These are phyloP conservation scores for Ustilago esculenta DNA, from an alignment of 1,284 basidiomycete genomes.

Conservation along the genomic window DNA sequence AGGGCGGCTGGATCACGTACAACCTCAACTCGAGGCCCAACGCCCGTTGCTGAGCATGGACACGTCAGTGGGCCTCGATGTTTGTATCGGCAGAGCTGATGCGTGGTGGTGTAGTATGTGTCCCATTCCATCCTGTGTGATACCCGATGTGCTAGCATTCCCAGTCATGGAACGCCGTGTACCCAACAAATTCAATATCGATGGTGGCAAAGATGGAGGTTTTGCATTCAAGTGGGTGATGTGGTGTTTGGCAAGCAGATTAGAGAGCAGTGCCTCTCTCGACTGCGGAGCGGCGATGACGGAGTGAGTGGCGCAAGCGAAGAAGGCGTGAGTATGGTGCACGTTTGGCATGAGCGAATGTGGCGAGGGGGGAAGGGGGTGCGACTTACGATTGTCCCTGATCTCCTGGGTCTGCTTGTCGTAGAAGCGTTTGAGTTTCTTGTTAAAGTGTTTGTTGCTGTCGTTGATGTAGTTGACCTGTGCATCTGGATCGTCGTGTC, in stretches of 20 bases:
- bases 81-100: no score
- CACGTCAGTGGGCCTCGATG: no score
- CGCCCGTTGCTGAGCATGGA: conserved; percentile 43
- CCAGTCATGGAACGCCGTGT: not conserved
- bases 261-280: conserved; percentile 49
- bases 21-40: conserved; percentile 45
- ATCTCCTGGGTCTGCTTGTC: conserved; percentile 92
- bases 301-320: no score
- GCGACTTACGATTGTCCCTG: conserved; percentile 56
- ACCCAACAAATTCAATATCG: not conserved
- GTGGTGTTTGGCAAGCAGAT: not conserved
- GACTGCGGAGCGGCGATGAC: conserved; percentile 12
- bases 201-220: no score
- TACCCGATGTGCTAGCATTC: no score
- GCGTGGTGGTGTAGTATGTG: no score
- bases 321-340: no score
- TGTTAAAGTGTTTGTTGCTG: conserved; percentile 96
- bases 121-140: no score
- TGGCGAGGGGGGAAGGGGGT: not conserved
- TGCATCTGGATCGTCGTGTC: conserved; percentile 87
- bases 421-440: conserved; percentile 97
- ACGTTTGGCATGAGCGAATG: no score
- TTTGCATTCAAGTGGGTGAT: conserved; percentile 1
- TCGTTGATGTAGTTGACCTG: conserved; percentile 99
- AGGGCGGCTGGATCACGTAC: conserved; percentile 58